phyloP scores from a whole-genome alignment of 257 asterid species.

The Solanum neorickii region DNA sequence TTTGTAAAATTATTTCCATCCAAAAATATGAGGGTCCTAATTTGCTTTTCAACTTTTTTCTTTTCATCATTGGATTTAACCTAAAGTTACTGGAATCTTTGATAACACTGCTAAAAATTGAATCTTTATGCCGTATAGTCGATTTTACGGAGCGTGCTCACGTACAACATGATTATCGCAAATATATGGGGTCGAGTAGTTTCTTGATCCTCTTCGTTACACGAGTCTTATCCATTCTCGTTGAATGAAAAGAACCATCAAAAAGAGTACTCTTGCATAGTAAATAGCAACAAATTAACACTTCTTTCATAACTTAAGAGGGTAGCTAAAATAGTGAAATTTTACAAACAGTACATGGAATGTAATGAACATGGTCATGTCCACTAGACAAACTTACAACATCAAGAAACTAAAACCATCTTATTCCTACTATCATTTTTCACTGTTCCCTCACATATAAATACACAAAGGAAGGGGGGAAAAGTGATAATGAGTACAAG shows the following conservation, averaged over 20 bases:
- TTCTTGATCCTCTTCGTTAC: not conserved
- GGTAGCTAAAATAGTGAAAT: not conserved
- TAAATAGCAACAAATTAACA: slow-evolving; percentile 6
- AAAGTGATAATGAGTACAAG: not conserved
- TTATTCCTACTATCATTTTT: not conserved
- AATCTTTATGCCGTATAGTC: not conserved
- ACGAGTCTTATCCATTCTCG: not conserved
- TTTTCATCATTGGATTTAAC: not conserved
- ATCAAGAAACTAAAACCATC: not conserved
- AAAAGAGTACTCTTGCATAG: not conserved
- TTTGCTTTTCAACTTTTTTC: not conserved
- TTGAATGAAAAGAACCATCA: not conserved
- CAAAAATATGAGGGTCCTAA: slow-evolving; percentile 4
- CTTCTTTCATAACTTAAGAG: not conserved
- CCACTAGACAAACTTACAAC: not conserved
- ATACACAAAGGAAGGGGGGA: not conserved
- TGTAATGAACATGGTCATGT: not conserved
- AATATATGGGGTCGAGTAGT: not conserved
- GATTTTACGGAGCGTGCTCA: not conserved
- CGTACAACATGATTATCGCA: not conserved
- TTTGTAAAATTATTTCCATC: not conserved
- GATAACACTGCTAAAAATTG: not conserved
- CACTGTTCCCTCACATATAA: not conserved
- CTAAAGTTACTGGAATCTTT: not conserved
- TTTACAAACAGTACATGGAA: slow-evolving; percentile 4